Evolutionary conservation across 441 rosid genomes (phyloP).

Genomic region (Pelargonium myrrhifolium): DNA sequence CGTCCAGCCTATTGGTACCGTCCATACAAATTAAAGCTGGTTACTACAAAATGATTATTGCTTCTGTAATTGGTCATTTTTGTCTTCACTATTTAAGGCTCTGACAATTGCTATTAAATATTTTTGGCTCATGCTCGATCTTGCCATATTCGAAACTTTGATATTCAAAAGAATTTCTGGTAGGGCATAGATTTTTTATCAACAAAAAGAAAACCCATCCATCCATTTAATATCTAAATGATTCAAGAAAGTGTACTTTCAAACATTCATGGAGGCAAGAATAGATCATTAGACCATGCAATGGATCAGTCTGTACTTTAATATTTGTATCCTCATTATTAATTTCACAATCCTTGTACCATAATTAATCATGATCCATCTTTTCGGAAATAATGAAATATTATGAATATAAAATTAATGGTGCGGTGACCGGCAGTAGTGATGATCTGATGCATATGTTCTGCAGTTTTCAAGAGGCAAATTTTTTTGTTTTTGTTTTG

Average conservation of each 20-base stretch:
- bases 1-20: neutral
- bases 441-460: no score
- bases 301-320: no score
- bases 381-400: no score
- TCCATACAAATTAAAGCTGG: neutral
- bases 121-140: constrained; percentile 1
- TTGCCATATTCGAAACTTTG: neutral
- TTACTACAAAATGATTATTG: neutral
- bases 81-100: neutral
- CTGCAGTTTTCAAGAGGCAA: no score
- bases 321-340: no score
- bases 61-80: neutral
- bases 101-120: neutral
- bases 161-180: neutral
- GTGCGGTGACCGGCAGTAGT: no score
- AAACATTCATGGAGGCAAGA: no score
- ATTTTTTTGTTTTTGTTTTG: no score
- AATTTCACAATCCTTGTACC: no score
- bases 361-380: no score
- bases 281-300: no score
- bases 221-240: neutral
- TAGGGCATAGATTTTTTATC: neutral
- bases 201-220: neutral
- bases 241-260: neutral
- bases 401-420: no score